Evolutionary conservation across 805 yeast species (phyloP).

Genomic region (Yarrowia osloensis): DNA sequence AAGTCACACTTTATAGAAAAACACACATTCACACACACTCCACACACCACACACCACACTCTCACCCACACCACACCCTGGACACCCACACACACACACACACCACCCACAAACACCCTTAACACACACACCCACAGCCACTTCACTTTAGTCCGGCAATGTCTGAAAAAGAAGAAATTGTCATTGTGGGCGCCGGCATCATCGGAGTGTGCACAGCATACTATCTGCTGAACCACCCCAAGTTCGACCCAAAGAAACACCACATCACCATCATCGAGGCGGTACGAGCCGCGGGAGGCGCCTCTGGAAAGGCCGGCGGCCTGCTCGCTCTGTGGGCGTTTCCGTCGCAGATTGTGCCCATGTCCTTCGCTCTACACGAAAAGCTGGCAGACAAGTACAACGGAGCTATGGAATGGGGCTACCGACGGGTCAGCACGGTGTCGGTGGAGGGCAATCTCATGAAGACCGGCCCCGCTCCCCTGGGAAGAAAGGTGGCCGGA

Average conservation of each 20-base stretch:
- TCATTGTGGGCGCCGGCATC: slow-evolving; percentile 87
- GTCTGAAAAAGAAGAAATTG: slow-evolving; percentile 61
- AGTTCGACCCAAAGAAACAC: slow-evolving; percentile 67
- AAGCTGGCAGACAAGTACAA: slow-evolving; percentile 73
- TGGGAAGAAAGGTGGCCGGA: slow-evolving; percentile 32
- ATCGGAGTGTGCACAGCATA: slow-evolving; percentile 95
- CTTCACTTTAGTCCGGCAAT: neutral
- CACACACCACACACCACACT: neutral
- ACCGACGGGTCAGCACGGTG: slow-evolving; percentile 82
- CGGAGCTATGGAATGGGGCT: slow-evolving; percentile 93
- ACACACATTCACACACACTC: neutral
- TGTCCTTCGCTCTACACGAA: slow-evolving; percentile 82
- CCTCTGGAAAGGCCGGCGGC: slow-evolving; percentile 97
- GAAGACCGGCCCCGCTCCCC: slow-evolving; percentile 32
- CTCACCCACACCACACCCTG: neutral
- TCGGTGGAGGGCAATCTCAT: slow-evolving; percentile 79
- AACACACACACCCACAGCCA: slow-evolving; percentile 1
- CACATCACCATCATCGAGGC: slow-evolving; percentile 86
- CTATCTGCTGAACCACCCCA: slow-evolving; percentile 79
- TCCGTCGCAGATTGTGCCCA: slow-evolving; percentile 89
- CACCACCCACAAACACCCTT: neutral
- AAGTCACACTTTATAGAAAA: neutral
- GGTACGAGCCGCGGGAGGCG: slow-evolving; percentile 94
- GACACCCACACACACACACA: neutral
- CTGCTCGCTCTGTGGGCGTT: slow-evolving; percentile 94